Evolutionary conservation across 257 asterid species (phyloP).

Genomic region (Dorcoceras hygrometricum): DNA sequence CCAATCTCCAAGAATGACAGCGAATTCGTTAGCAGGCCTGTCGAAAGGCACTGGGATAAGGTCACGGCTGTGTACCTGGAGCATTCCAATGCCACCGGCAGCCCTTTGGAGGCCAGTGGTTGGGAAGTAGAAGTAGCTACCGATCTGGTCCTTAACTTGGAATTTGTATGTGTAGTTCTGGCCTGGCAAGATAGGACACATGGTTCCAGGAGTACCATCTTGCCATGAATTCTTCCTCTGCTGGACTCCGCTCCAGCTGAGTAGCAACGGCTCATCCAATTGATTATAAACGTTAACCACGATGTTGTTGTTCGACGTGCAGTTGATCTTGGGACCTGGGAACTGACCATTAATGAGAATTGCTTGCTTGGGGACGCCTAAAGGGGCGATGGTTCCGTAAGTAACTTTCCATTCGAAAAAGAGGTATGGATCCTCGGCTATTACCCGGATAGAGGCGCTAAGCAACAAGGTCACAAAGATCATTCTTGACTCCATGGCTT

Average conservation of each 20-base stretch:
- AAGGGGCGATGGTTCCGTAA: slow-evolving; percentile 23
- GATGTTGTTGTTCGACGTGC: slow-evolving; percentile 28
- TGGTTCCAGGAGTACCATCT: slow-evolving; percentile 26
- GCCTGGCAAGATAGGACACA: slow-evolving; percentile 26
- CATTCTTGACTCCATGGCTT: slow-evolving; percentile 21
- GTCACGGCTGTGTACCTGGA: slow-evolving; percentile 25
- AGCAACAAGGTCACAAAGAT: slow-evolving; percentile 15
- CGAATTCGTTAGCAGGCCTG: slow-evolving; percentile 16
- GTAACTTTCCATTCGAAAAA: slow-evolving; percentile 27
- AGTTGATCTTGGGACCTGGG: slow-evolving; percentile 29
- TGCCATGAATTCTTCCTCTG: slow-evolving; percentile 30
- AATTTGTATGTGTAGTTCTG: slow-evolving; percentile 25
- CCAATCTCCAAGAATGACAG: slow-evolving; percentile 25
- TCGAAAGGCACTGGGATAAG: slow-evolving; percentile 28
- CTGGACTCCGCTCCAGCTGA: slow-evolving; percentile 24
- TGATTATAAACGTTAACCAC: slow-evolving; percentile 22
- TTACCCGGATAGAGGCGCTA: slow-evolving; percentile 1
- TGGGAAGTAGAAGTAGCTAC: slow-evolving; percentile 27
- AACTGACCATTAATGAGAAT: slow-evolving; percentile 27
- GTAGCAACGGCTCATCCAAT: slow-evolving; percentile 24
- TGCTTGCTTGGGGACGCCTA: slow-evolving; percentile 26
- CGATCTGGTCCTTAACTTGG: slow-evolving; percentile 31
- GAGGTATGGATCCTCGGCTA: slow-evolving; percentile 24
- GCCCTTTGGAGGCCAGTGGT: slow-evolving; percentile 24
- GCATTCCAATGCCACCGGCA: slow-evolving; percentile 22